A percentile compares a stretch with the other conserved stretches of the same genome.
Evolutionary conservation across 345 rosid genomes (phyloP).

Genomic region (Linum tenue): DNA sequence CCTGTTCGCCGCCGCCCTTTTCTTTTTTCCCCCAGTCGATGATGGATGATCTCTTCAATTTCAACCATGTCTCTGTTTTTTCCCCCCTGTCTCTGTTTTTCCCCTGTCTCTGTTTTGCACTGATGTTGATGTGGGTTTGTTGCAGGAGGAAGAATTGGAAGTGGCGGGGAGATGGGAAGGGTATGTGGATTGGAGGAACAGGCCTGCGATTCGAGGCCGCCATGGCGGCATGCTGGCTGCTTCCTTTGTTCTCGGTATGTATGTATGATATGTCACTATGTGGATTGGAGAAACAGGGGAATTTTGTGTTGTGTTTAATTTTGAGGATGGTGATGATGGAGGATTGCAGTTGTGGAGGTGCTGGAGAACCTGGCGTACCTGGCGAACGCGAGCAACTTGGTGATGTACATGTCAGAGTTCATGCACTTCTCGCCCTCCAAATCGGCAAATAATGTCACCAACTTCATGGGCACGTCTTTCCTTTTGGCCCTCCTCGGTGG

Average conservation of each 20-base stretch:
- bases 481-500: constrained; percentile 77
- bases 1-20: too few relatives aligned
- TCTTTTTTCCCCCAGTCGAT: too few relatives aligned
- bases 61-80: constrained; percentile 1
- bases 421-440: constrained; percentile 66
- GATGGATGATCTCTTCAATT: not conserved
- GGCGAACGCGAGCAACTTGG: constrained; percentile 81
- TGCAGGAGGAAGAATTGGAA: constrained; percentile 36
- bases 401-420: constrained; percentile 43
- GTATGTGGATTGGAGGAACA: constrained; percentile 65
- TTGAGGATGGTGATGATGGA: not conserved
- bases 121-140: not conserved
- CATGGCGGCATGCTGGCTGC: constrained; percentile 80
- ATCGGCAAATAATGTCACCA: constrained; percentile 66
- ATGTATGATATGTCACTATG: too few relatives aligned
- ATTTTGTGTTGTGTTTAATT: not conserved
- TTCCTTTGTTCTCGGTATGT: constrained; percentile 53
- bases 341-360: constrained; percentile 53
- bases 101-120: not conserved
- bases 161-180: constrained; percentile 52
- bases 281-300: not conserved
- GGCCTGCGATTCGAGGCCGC: constrained; percentile 45
- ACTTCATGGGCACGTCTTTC: constrained; percentile 84
- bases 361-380: constrained; percentile 80
- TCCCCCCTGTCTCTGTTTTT: not conserved